Conservation (phyloP, 2,329 filamentous ascomycete genomes). For the Emergomyces africanus region DNA sequence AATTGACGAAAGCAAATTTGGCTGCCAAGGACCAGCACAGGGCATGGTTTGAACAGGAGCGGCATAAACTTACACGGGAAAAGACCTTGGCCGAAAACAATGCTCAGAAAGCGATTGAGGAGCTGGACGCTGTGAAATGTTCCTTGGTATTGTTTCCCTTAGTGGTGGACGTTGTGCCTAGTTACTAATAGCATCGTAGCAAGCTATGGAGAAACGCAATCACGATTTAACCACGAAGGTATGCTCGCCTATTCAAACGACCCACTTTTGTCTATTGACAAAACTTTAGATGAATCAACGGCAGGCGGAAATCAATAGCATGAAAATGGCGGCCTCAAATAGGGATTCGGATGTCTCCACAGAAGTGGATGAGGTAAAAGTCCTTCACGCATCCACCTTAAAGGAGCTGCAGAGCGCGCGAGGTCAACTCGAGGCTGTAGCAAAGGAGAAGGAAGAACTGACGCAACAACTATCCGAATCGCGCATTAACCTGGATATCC, state of each 20-base stretch:
- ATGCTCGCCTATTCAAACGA: not conserved
- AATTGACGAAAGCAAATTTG: slow-evolving; percentile 20
- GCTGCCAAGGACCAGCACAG: slow-evolving; percentile 17
- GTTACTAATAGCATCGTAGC: slow-evolving; percentile 2
- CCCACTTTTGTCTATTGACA: not conserved
- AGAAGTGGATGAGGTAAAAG: slow-evolving; percentile 14
- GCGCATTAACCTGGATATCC: not conserved
- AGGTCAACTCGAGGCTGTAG: slow-evolving; percentile 5
- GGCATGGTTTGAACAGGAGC: slow-evolving; percentile 19
- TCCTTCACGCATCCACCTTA: slow-evolving; percentile 2
- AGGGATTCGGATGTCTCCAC: slow-evolving; percentile 12
- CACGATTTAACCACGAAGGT: slow-evolving; percentile 4
- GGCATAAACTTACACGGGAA: slow-evolving; percentile 16
- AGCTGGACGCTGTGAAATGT: slow-evolving; percentile 13
- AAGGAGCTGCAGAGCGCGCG: not conserved
- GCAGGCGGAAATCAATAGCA: slow-evolving; percentile 12
- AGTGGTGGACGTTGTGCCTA: not conserved
- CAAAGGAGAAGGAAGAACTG: slow-evolving; percentile 10
- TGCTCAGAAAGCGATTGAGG: slow-evolving; percentile 8
- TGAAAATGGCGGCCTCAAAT: slow-evolving; percentile 10
- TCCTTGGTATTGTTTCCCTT: slow-evolving; percentile 15
- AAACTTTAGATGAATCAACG: slow-evolving; percentile 1
- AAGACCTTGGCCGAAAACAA: slow-evolving; percentile 16
- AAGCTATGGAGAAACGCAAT: not conserved
- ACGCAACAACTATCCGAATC: slow-evolving; percentile 8